Conservation (phyloP, 345 rosid species). For the Murraya koenigii region DNA sequence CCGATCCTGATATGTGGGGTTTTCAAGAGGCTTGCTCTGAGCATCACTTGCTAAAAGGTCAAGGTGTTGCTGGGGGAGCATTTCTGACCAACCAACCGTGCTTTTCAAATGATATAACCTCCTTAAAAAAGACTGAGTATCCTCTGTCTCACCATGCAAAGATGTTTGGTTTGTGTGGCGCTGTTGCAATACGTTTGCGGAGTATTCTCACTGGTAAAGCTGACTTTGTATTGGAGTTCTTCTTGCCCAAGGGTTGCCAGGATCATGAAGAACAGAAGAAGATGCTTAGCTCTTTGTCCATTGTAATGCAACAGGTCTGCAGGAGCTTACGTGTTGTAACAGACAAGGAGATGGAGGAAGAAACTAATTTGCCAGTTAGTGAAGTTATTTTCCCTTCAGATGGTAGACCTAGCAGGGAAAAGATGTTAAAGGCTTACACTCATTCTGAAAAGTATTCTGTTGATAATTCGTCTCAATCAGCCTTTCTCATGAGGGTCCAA, state of each 20-base stretch:
- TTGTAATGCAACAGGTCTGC: slow-evolving; percentile 66
- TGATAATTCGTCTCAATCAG: slow-evolving; percentile 32
- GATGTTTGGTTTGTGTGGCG: slow-evolving; percentile 70
- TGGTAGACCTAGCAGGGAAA: slow-evolving; percentile 31
- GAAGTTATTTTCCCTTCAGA: slow-evolving; percentile 33
- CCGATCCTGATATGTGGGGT: slow-evolving; percentile 46
- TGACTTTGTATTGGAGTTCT: slow-evolving; percentile 91
- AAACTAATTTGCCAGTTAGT: slow-evolving; percentile 32
- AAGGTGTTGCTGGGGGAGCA: slow-evolving; percentile 86
- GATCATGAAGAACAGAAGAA: slow-evolving; percentile 59
- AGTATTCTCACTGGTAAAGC: slow-evolving; percentile 59
- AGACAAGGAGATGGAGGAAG: slow-evolving; percentile 67
- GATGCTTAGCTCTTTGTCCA: slow-evolving; percentile 68
- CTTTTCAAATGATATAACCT: slow-evolving; percentile 69
- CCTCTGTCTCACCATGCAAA: slow-evolving; percentile 97
- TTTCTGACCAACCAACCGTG: slow-evolving; percentile 88
- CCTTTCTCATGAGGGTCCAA: slow-evolving; percentile 28
- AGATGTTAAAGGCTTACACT: slow-evolving; percentile 29
- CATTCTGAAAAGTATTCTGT: slow-evolving; percentile 25
- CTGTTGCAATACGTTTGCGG: slow-evolving; percentile 83
- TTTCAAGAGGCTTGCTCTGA: slow-evolving; percentile 96
- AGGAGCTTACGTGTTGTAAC: slow-evolving; percentile 72
- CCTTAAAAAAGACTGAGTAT: slow-evolving; percentile 57
- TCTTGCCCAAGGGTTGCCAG: slow-evolving; percentile 70
- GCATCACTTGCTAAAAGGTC: slow-evolving; percentile 89